Evolutionary conservation across 1,139 yeast species (phyloP), one percentile per base, ranked within the genome.

Genomic region (Saccharomycopsis crataegensis): DNA sequence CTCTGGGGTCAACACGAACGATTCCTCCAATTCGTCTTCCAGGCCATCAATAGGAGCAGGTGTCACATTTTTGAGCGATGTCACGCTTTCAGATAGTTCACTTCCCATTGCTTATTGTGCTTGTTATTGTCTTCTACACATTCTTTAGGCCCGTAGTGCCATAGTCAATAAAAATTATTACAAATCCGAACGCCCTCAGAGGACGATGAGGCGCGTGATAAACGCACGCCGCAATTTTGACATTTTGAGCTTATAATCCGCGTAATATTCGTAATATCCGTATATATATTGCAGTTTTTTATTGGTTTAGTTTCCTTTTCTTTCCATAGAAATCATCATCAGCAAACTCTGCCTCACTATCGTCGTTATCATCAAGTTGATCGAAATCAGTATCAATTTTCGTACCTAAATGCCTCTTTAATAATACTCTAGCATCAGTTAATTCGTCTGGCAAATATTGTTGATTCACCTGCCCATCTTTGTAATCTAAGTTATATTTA

Each of bases 401-500:
- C 11, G 43, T 48, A 6, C 57, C 57, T 17, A 54, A 49, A 38
- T 54, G 53, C 34, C 50, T 28, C 8, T 31, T 37, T 6, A 41
- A 8, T 6, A 54, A 33, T 8, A 54, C 38, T 16, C 40, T 45
- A 5, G 22, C 17, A 3, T 66, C 67, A 36, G 75, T 59, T 4
- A 76, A 61, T 46, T 74, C 80, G 6, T 73, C 70, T 0, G 94
- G 94, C 60, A 86, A 70, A 61, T 85, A 87, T 8, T 72, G 76
- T 66, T 93, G 98, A 46, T 70, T 65, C 1, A 87, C 94, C 49
- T 70, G 66, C 0, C 98, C 98, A 58, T 82, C 79, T 46, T 72
- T 72, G 65, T 67, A 93, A 58, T 79, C 76, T 0, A 98, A 98
- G 61, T 90, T 89, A 67, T 93, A 91, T 65, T 89, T 86, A 69